phyloP scores from a whole-genome alignment of 305 asterid genomes.

The Fraxinus ornus region DNA sequence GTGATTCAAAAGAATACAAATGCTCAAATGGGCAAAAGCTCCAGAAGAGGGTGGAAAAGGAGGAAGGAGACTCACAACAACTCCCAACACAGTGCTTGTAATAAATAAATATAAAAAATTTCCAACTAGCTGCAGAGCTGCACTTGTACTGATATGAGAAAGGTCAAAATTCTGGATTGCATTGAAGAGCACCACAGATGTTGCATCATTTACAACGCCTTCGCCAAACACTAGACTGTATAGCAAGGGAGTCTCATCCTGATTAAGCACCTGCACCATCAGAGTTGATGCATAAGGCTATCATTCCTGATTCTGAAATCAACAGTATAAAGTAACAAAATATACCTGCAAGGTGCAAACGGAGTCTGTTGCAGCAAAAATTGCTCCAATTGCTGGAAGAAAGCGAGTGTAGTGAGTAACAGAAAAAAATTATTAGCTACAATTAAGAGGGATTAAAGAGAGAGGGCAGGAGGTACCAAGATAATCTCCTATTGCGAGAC shows the following conservation, averaged over 20 bases:
- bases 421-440: not conserved
- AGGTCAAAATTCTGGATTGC: slow-evolving; percentile 65
- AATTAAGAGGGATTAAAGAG: not conserved
- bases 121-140: slow-evolving; percentile 47
- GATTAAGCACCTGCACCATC: slow-evolving; percentile 53
- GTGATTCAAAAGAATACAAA: slow-evolving; percentile 5
- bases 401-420: slow-evolving; percentile 10
- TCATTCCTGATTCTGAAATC: slow-evolving; percentile 1
- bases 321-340: slow-evolving; percentile 12
- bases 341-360: slow-evolving; percentile 66
- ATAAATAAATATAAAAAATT: slow-evolving; percentile 51
- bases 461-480: slow-evolving; percentile 17
- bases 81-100: slow-evolving; percentile 56
- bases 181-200: slow-evolving; percentile 69
- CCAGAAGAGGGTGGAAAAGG: slow-evolving; percentile 1
- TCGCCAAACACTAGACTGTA: slow-evolving; percentile 65
- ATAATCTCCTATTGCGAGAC: slow-evolving; percentile 55
- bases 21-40: not conserved
- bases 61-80: slow-evolving; percentile 38
- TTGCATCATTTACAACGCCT: slow-evolving; percentile 69
- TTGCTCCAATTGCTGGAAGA: slow-evolving; percentile 59
- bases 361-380: slow-evolving; percentile 65
- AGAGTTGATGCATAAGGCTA: slow-evolving; percentile 13
- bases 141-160: slow-evolving; percentile 37
- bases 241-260: slow-evolving; percentile 59